These are phyloP conservation scores for Aaosphaeria arxii DNA, from an alignment of 2,329 filamentous ascomycete species.

Conservation along the genomic window DNA sequence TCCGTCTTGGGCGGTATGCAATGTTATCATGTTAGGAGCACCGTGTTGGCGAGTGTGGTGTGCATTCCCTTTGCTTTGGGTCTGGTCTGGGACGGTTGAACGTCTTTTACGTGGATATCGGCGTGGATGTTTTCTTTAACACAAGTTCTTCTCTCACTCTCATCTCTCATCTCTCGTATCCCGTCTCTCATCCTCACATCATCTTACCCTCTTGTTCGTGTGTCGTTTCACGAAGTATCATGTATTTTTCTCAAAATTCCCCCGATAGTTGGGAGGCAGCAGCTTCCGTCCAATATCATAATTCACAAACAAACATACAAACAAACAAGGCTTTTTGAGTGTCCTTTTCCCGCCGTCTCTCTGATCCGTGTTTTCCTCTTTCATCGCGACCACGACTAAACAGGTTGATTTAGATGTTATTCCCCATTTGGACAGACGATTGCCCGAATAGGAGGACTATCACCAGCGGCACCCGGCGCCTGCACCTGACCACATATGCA, in stretches of 20 bases:
- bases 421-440: too few relatives aligned
- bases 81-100: constrained; percentile 24
- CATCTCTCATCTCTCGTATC: constrained; percentile 10
- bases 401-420: too few relatives aligned
- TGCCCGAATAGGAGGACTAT: too few relatives aligned
- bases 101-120: constrained; percentile 34
- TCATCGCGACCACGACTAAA: too few relatives aligned
- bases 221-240: constrained; percentile 28
- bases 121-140: constrained; percentile 29
- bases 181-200: constrained; percentile 19
- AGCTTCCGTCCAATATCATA: constrained; percentile 21
- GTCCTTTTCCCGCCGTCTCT: too few relatives aligned
- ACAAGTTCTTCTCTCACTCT: constrained; percentile 14
- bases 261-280: constrained; percentile 12
- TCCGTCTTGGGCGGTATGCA: constrained; percentile 17
- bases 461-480: too few relatives aligned
- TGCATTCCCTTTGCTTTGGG: constrained; percentile 16
- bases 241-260: constrained; percentile 24
- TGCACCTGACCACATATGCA: too few relatives aligned
- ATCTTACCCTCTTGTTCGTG: constrained; percentile 9
- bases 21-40: constrained; percentile 26
- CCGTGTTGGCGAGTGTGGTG: constrained; percentile 27
- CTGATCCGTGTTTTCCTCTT: too few relatives aligned
- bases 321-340: too few relatives aligned
- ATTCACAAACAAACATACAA: not conserved